phyloP scores from a whole-genome alignment of 768 basidiomycete species.

The Auricularia sp. region DNA sequence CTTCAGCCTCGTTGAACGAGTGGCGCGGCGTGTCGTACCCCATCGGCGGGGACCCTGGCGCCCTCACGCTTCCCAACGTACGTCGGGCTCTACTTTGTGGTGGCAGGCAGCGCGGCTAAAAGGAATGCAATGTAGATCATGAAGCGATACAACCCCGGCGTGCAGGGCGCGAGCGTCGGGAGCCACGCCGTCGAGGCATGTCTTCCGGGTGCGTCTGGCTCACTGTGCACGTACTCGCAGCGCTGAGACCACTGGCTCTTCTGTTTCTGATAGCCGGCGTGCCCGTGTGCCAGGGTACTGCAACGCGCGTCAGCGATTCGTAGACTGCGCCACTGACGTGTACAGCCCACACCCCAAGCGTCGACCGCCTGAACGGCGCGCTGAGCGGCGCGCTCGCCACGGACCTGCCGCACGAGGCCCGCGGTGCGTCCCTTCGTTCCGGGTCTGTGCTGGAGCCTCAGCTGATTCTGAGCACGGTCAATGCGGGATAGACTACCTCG shows the following conservation, averaged over 20 bases:
- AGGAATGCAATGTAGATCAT: conserved; percentile 4
- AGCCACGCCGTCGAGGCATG: conserved; percentile 9
- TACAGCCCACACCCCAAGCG: not conserved
- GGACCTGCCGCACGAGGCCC: conserved; percentile 7
- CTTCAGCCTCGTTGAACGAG: conserved; percentile 7
- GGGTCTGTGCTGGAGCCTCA: not conserved
- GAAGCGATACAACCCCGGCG: conserved; percentile 8
- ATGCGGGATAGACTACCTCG: conserved; percentile 5
- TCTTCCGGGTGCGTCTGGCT: not conserved
- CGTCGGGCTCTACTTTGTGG: not conserved
- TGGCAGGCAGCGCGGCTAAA: not conserved
- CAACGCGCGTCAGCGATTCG: no score
- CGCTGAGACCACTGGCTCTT: no score
- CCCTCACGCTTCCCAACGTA: conserved; percentile 15
- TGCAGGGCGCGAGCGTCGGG: conserved; percentile 8
- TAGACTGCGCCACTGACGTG: no score
- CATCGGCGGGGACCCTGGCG: conserved; percentile 11
- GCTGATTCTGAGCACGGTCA: not conserved
- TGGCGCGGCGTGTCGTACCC: conserved; percentile 15
- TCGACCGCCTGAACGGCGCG: conserved; percentile 10
- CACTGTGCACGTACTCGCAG: no score
- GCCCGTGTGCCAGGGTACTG: no score
- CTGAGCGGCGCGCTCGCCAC: conserved; percentile 6
- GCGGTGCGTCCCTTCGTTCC: not conserved
- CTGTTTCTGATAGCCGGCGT: no score